phyloP scores from a whole-genome alignment of 2,329 filamentous ascomycete species.

The Pyricularia pennisetigena region DNA sequence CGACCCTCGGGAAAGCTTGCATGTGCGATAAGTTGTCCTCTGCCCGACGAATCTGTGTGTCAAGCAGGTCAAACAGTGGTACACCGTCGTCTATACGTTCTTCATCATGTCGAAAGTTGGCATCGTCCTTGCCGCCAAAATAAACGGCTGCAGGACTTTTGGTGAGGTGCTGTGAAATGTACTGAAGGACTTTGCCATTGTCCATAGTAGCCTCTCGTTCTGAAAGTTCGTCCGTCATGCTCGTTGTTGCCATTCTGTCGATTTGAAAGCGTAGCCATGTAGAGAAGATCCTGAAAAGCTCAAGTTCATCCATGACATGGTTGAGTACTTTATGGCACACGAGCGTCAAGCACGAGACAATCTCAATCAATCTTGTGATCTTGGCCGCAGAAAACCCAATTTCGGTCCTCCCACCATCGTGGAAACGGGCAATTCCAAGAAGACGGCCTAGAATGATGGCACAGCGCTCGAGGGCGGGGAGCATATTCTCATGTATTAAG shows the following conservation, averaged over 20 bases:
- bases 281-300: constrained; percentile 69
- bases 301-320: constrained; percentile 64
- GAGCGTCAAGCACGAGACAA: constrained; percentile 64
- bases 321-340: constrained; percentile 65
- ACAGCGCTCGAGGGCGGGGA: constrained; percentile 79
- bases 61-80: constrained; percentile 33
- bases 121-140: constrained; percentile 38
- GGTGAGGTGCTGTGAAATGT: constrained; percentile 63
- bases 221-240: constrained; percentile 54
- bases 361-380: constrained; percentile 57
- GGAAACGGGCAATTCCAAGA: constrained; percentile 72
- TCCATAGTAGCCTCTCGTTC: constrained; percentile 74
- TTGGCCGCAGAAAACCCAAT: constrained; percentile 57
- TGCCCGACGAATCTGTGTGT: constrained; percentile 36
- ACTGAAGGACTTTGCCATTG: constrained; percentile 60
- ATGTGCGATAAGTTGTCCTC: constrained; percentile 34
- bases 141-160: constrained; percentile 56
- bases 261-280: constrained; percentile 79
- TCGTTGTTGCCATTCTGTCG: constrained; percentile 60
- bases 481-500: constrained; percentile 76
- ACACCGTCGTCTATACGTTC: constrained; percentile 31
- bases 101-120: constrained; percentile 40
- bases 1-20: constrained; percentile 48
- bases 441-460: constrained; percentile 74
- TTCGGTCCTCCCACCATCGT: constrained; percentile 50